Evolutionary conservation across 345 rosid species (phyloP), one percentile per base, ranked within the genome.

Genomic region (Turritis glabra): DNA sequence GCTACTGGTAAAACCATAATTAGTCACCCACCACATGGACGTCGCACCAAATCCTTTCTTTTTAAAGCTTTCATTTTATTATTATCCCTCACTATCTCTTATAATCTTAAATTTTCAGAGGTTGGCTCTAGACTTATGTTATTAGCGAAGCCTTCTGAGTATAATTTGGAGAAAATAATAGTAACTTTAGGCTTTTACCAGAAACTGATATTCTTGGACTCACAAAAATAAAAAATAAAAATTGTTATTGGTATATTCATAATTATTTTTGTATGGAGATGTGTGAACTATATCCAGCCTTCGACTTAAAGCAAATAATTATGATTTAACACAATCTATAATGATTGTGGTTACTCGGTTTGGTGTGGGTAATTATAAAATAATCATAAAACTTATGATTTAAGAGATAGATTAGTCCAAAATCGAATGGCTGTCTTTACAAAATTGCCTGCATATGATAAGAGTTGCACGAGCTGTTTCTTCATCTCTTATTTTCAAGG

Each of bases 21-120:
- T 76, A 76, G 13, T 23, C 75, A 76, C 65, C 80, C 51, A 76
- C 71, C 80, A 76, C 71, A 62, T 76, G 75, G 75, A 69, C 75
- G 80, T 62, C 32, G 33, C 62, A 76, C 75, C 80, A 76, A 53
- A 62, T 53, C 30, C 46, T 69, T 62, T 38, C 27, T 59, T 50
- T 47, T 12, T 25, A 12, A 15, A 15, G n/a, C 33, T 25, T 33
- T 55, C 37, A 32, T 33, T 52, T 30, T 17, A 22, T 65, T 18
- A 32, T 44, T 56, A 65, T 54, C 19, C 54, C 3, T 59, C 8
- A n/a, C n/a, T n/a, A n/a, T 25, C 5, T 32, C 27, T 23, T 47
- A 8, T 13, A 3, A 14, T 5, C 25, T 54, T 41, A 11, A 1
- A 15, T 44, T 27, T 44, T 19, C 32, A 14, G 73, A 30, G 27